These are phyloP conservation scores for Coemansia guatemalensis DNA, from an alignment of 192 early-diverging fungal species.

Conservation along the genomic window DNA sequence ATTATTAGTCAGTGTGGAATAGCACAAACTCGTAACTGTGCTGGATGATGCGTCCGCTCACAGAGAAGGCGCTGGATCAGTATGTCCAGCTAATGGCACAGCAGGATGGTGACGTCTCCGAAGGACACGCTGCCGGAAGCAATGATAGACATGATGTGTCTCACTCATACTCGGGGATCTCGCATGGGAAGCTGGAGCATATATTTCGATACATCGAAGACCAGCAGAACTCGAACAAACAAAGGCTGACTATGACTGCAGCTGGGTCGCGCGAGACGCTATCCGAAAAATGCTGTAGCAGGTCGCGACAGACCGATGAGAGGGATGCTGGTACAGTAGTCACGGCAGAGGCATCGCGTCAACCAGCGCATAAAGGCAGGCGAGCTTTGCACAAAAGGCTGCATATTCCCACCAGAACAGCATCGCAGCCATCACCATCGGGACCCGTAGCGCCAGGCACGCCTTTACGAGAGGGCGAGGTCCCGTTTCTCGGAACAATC, in stretches of 20 bases:
- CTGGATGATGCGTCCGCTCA: constrained; percentile 22
- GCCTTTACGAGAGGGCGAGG: constrained; percentile 2
- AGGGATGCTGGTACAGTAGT: neutral
- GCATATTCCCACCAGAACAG: constrained; percentile 12
- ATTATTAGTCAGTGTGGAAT: neutral
- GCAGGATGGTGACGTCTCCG: constrained; percentile 3
- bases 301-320: neutral
- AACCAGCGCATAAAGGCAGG: constrained; percentile 15
- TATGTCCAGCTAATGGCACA: constrained; percentile 13
- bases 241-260: constrained; percentile 17
- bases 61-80: constrained; percentile 27
- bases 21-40: neutral
- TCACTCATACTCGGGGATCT: constrained; percentile 13
- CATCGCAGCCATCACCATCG: constrained; percentile 6
- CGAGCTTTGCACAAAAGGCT: constrained; percentile 27
- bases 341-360: neutral
- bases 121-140: constrained; percentile 6
- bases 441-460: neutral
- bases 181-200: constrained; percentile 33
- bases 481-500: constrained; percentile 18
- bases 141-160: neutral
- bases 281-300: constrained; percentile 1
- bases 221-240: constrained; percentile 31
- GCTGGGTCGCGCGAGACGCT: constrained; percentile 7
- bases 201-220: constrained; percentile 34